These are phyloP conservation scores for Trichoderma virens DNA, from an alignment of 495 filamentous ascomycete species.

Conservation along the genomic window DNA sequence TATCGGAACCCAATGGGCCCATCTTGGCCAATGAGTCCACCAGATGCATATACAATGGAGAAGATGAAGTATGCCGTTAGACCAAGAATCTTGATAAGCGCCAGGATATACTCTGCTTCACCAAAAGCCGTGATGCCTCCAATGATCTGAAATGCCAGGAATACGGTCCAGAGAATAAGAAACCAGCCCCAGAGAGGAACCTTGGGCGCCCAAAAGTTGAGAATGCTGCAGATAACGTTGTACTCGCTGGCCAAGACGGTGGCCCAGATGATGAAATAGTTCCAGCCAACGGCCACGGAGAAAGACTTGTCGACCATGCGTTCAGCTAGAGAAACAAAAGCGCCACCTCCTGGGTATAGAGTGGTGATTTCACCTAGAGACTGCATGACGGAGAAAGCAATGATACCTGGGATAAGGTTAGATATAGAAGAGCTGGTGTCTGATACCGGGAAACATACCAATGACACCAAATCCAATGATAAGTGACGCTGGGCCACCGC, in stretches of 20 bases:
- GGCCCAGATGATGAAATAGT: constrained; percentile 65
- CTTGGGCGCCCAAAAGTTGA: constrained; percentile 50
- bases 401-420: constrained; percentile 22
- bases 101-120: constrained; percentile 59
- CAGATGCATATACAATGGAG: constrained; percentile 53
- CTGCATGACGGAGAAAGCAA: constrained; percentile 57
- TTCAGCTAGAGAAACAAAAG: constrained; percentile 53
- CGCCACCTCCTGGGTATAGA: constrained; percentile 59
- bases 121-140: constrained; percentile 44
- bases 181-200: constrained; percentile 51
- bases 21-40: constrained; percentile 38
- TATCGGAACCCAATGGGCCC: constrained; percentile 51
- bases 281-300: constrained; percentile 80
- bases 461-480: constrained; percentile 60
- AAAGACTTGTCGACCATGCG: constrained; percentile 69
- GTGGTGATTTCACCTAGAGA: constrained; percentile 64
- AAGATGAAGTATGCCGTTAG: constrained; percentile 62
- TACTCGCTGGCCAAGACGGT: constrained; percentile 50
- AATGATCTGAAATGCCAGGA: constrained; percentile 39
- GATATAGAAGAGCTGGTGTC: not conserved
- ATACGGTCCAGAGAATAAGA: constrained; percentile 54
- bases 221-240: constrained; percentile 51
- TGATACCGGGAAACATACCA: constrained; percentile 25
- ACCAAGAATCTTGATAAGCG: constrained; percentile 58
- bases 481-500: constrained; percentile 55